Evolutionary conservation across 768 basidiomycete genomes (phyloP), one percentile per base, ranked within the genome.

Genomic region (Boletus tomentosulus): DNA sequence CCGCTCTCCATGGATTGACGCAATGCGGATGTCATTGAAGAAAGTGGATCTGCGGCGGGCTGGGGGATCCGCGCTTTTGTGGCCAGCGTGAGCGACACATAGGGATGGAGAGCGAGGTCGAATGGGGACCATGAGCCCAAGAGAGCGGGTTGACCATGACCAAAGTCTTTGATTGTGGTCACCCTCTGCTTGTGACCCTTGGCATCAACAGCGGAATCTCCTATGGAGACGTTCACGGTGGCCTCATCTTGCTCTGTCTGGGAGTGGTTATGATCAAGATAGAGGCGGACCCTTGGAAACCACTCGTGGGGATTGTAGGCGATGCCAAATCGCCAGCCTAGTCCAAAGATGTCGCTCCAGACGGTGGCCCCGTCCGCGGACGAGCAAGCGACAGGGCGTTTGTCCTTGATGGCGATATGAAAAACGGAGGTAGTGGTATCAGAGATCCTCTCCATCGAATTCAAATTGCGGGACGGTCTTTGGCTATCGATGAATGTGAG

Each of bases 241-340:
- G 68, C 66, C 19, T 49, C 38, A 13, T 63, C 66, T 30, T 58
- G 49, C 42, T 63, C 66, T 9, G 59, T 48, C 34, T 62, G 57
- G 27, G 55, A 51, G 38, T 54, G 54, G n/a, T 60, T 63, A 13
- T 67, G 67, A n/a, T 69, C 65, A n/a, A 67, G 65, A 41, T 63
- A 53, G 25, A 69, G 5, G 30, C 55, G 54, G 45, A 69, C 51
- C 45, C 53, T 65, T 33, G 62, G 43, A 45, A 67, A 65, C 62
- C 67, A 65, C 34, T 46, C 65, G 28, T 44, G 16, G 0, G 27
- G 33, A 5, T 52, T 59, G 63, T 53, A 57, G 1, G 68, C 39
- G 24, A 67, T 49, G 5, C 66, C 66, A 6, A 67, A 49, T 3
- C 66, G 68, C 68, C 66, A 67, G 3, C 66, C 66, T 8, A 67